Base-by-base conservation (phyloP, 2,329 filamentous ascomycete genomes). In the Sphaerulina populicola region DNA sequence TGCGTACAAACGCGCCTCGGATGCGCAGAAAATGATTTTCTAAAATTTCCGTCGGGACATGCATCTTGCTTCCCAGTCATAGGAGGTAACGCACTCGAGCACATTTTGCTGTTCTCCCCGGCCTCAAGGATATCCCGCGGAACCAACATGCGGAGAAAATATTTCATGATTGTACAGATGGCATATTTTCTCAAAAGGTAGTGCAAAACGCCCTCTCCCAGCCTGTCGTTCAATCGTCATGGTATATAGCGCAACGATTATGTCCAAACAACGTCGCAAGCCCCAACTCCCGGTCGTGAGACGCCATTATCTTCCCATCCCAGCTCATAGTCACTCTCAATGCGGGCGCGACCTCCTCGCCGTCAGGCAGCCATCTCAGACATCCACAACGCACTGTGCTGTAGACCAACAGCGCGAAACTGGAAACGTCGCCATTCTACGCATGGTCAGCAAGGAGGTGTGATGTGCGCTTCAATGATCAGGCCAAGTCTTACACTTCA, bases 351-450 rank as follows among this genome's bases (percentile, higher is more conserved):
- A 10, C 15, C 21, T 23, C 21, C 39, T 4, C 11, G 12, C 12
- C n/a, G 44, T 18, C 10, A 27, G 31, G 42, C 40, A 40, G 33
- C 39, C 6, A 14, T 43, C n/a, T 42, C 45, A 49, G 42, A 49
- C 51, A 53, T 46, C 42, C 29, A 54, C 47, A 51, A 50, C n/a
- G 47, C 42, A 40, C 47, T 47, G 52, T 54, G 43, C 52, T 51
- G 52, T 54, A 46, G 10, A 36, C 36, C 36, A 23, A 36, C 42
- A 44, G 46, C 30, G 42, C 42, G 46, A 44, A 23, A 8, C 18
- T 15, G 15, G 23, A 3, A 35, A 12, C 30, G 9, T 6, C 15
- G 10, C 8, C 10, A 27, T 18, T 41, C 15, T 23, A 12, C 11
- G 8, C 4, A 41, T 41, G 8, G 14, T 41, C 39, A 41, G 39